Percentiles rank a stretch among this genome's conserved stretches.
These are phyloP conservation scores for Apiotrichum akiyoshidainum DNA, from an alignment of 1,284 basidiomycete species.

Conservation along the genomic window DNA sequence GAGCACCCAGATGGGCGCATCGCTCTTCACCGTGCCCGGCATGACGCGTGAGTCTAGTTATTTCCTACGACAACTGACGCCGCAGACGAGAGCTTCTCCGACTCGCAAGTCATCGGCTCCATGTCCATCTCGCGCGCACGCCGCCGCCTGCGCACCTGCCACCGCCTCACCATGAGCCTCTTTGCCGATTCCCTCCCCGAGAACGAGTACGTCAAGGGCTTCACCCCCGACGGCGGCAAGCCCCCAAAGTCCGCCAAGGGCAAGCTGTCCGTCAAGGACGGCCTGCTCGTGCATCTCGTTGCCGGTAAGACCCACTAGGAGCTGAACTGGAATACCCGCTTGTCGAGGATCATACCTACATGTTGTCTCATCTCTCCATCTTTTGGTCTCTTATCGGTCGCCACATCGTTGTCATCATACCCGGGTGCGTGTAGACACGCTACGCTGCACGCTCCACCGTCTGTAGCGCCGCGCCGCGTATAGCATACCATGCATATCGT, in stretches of 20 bases:
- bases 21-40: constrained; percentile 37
- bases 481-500: no score
- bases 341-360: no score
- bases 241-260: background rate
- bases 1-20: constrained; percentile 46
- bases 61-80: background rate
- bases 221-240: background rate
- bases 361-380: no score
- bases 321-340: no score
- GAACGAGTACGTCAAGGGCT: background rate
- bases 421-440: no score
- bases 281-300: background rate
- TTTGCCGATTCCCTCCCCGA: background rate
- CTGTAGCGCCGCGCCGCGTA: no score
- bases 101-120: constrained; percentile 33
- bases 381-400: no score
- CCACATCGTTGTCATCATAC: no score
- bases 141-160: constrained; percentile 26
- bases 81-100: constrained; percentile 46
- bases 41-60: constrained; percentile 34
- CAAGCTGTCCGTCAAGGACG: background rate
- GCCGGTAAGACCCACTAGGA: no score
- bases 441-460: no score
- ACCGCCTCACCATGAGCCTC: constrained; percentile 36
- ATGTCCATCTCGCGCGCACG: constrained; percentile 19